A percentile compares a stretch with the other conserved stretches of the same genome.
Evolutionary conservation across 2,329 filamentous ascomycete species (phyloP).

Genomic region (Hypoxylon rubiginosum): DNA sequence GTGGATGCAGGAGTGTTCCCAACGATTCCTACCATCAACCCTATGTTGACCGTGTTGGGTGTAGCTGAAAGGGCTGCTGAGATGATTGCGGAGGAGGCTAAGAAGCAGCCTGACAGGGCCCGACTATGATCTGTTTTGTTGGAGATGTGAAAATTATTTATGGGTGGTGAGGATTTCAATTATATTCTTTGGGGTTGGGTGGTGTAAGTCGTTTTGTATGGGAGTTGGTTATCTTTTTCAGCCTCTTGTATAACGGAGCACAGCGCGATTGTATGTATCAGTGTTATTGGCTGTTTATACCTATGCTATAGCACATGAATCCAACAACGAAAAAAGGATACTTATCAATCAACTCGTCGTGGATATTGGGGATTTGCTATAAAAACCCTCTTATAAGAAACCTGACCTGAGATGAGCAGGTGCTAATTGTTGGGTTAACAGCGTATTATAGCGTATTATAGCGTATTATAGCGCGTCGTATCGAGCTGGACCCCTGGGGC

Average conservation of each 20-base stretch:
- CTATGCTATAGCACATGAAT: too few species aligned
- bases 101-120: conserved; percentile 52
- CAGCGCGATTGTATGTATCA: neutral
- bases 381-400: too few species aligned
- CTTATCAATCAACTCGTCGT: too few species aligned
- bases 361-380: too few species aligned
- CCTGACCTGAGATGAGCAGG: neutral
- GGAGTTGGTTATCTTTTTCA: neutral
- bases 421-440: too few species aligned
- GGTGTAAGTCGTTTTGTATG: neutral
- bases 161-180: neutral
- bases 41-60: conserved; percentile 88
- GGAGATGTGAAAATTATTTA: neutral
- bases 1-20: conserved; percentile 92
- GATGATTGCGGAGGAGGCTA: conserved; percentile 81
- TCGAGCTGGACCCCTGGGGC: neutral
- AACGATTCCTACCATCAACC: conserved; percentile 87
- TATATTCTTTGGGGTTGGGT: neutral
- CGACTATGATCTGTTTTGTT: conserved; percentile 46
- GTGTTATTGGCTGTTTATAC: too few species aligned
- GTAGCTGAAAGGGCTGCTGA: conserved; percentile 89
- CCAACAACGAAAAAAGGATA: too few species aligned
- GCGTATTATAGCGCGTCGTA: neutral
- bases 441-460: too few species aligned
- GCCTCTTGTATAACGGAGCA: neutral